Evolutionary conservation across 176 grass and related monocot genomes (phyloP).

Genomic region (Hsuehochloa calcarea): DNA sequence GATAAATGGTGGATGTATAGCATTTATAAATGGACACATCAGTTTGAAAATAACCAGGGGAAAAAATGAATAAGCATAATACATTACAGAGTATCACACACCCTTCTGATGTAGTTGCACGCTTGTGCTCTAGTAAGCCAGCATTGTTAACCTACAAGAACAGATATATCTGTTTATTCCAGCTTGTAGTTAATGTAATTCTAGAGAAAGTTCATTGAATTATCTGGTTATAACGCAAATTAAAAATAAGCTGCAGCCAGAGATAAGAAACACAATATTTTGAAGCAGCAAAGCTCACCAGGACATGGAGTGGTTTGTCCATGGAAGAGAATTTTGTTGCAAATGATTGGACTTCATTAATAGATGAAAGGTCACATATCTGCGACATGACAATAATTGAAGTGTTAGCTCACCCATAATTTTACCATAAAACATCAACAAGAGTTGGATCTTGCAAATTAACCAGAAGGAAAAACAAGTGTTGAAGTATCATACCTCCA

Average conservation of each 20-base stretch:
- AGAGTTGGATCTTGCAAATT: not conserved
- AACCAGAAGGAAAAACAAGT: not conserved
- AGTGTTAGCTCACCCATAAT: not conserved
- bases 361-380: slow-evolving; percentile 92
- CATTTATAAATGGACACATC: not conserved
- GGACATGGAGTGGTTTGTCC: slow-evolving; percentile 74
- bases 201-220: not conserved
- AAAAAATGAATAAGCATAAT: not conserved
- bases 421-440: not conserved
- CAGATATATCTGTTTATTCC: not conserved
- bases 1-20: not conserved
- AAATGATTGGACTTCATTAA: slow-evolving; percentile 73
- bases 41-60: not conserved
- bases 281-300: slow-evolving; percentile 50
- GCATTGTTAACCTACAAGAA: slow-evolving; percentile 88
- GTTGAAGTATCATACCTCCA: slow-evolving; percentile 53
- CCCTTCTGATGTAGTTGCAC: slow-evolving; percentile 73
- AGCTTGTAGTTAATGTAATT: not conserved
- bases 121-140: slow-evolving; percentile 73
- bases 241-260: not conserved
- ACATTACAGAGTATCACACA: slow-evolving; percentile 19
- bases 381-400: slow-evolving; percentile 5
- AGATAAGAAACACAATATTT: not conserved
- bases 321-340: slow-evolving; percentile 64
- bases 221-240: not conserved